Conservation (phyloP, 352 stramenopile genomes). For the Globisporangium nagaii region DNA sequence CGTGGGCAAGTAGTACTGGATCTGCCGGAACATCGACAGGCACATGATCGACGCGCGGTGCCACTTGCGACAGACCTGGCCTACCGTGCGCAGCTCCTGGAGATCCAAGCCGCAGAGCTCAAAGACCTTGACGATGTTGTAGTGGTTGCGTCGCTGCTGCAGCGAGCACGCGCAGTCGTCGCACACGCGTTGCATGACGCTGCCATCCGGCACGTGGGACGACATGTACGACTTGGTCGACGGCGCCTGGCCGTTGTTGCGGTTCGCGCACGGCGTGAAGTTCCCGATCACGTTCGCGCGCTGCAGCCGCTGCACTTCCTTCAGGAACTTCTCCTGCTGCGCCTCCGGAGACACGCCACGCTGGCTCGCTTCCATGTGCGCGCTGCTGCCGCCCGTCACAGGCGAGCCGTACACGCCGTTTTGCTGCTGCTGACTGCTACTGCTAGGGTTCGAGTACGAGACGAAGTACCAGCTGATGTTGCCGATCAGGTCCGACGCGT, state of each 20-base stretch:
- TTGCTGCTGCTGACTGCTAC: background rate
- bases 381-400: constrained; percentile 4
- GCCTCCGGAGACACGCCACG: constrained; percentile 27
- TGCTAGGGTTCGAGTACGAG: constrained; percentile 40
- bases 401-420: no score
- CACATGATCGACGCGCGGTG: constrained; percentile 85
- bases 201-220: constrained; percentile 54
- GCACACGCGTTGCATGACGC: constrained; percentile 75
- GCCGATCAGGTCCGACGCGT: constrained; percentile 69
- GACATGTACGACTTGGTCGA: constrained; percentile 33
- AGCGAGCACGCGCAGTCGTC: constrained; percentile 76
- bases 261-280: constrained; percentile 58
- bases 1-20: constrained; percentile 82
- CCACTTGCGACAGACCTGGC: constrained; percentile 83
- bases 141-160: constrained; percentile 78
- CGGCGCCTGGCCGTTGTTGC: constrained; percentile 18
- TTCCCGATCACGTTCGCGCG: constrained; percentile 57
- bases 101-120: constrained; percentile 79
- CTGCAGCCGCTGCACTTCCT: constrained; percentile 64
- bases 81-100: constrained; percentile 61
- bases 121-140: constrained; percentile 84
- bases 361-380: constrained; percentile 23
- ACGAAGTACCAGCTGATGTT: constrained; percentile 83
- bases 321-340: constrained; percentile 64
- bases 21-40: constrained; percentile 85